A percentile compares a stretch with the other conserved stretches of the same genome.
phyloP scores from a whole-genome alignment of 2,329 filamentous ascomycete genomes.

The Ophiostoma sp. region DNA sequence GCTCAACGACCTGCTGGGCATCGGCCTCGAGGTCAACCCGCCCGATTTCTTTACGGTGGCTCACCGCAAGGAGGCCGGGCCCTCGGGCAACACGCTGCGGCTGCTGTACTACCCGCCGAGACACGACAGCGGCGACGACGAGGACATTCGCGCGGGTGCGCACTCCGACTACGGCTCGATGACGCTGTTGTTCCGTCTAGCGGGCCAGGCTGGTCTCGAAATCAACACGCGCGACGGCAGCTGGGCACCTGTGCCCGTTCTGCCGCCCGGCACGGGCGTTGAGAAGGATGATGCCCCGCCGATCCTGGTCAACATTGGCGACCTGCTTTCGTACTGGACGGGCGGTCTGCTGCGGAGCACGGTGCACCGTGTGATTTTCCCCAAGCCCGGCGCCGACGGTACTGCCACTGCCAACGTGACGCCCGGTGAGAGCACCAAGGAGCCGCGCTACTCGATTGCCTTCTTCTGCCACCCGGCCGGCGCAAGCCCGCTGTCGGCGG shows the following conservation, averaged over 20 bases:
- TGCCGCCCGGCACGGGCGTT: conserved; percentile 54
- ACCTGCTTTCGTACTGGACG: conserved; percentile 82
- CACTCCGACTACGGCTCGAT: conserved; percentile 83
- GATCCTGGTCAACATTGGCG: conserved; percentile 76
- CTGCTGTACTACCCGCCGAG: conserved; percentile 71
- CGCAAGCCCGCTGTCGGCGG: conserved; percentile 52
- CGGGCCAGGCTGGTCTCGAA: conserved; percentile 83
- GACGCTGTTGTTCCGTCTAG: conserved; percentile 80
- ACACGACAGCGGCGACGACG: conserved; percentile 36
- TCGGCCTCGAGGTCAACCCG: conserved; percentile 64
- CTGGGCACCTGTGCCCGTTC: conserved; percentile 68
- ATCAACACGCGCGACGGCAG: conserved; percentile 61
- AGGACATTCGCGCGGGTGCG: conserved; percentile 81
- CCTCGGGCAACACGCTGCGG: conserved; percentile 63
- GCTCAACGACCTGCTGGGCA: conserved; percentile 74
- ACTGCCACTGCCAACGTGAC: conserved; percentile 29
- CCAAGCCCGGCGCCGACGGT: conserved; percentile 43
- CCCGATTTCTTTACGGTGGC: conserved; percentile 57
- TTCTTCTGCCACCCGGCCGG: conserved; percentile 68
- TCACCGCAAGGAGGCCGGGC: conserved; percentile 47
- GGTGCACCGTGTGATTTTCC: conserved; percentile 83
- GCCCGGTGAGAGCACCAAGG: conserved; percentile 49
- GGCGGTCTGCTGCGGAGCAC: conserved; percentile 83
- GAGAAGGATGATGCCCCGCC: conserved; percentile 63
- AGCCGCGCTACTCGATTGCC: conserved; percentile 64